A percentile compares a stretch with the other conserved stretches of the same genome.
Conservation (phyloP, 257 asterid species). For the Petrea volubilis region DNA sequence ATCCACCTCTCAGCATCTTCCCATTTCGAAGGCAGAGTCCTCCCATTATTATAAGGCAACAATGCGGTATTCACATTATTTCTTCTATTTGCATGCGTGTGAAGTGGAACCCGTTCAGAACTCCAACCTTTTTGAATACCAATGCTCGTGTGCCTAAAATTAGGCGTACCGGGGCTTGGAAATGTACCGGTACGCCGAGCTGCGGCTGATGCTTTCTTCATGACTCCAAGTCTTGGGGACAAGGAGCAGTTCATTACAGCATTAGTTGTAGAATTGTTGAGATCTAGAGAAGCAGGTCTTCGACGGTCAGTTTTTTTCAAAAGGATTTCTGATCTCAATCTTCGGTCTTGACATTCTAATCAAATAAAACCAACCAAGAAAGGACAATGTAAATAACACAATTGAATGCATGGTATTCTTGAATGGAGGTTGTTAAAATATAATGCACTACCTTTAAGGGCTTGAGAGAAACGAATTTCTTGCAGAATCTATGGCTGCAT, state of each 20-base stretch:
- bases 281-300: conserved; percentile 79
- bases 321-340: conserved; percentile 56
- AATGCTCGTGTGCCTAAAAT: conserved; percentile 57
- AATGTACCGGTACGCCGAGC: conserved; percentile 49
- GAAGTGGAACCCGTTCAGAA: conserved; percentile 83
- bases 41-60: conserved; percentile 69
- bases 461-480: conserved; percentile 89
- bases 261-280: conserved; percentile 51
- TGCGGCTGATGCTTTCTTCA: conserved; percentile 60
- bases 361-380: conserved; percentile 22
- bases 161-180: conserved; percentile 95
- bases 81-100: conserved; percentile 48
- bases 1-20: conserved; percentile 99
- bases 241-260: conserved; percentile 52
- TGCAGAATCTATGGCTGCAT: conserved; percentile 60
- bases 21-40: conserved; percentile 94
- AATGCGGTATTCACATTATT: conserved; percentile 40
- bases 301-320: conserved; percentile 55
- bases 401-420: neutral
- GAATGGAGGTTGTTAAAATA: neutral
- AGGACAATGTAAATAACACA: neutral
- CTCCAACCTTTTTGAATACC: conserved; percentile 94
- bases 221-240: conserved; percentile 58
- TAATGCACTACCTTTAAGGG: conserved; percentile 68
- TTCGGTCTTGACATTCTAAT: conserved; percentile 82